phyloP scores from a whole-genome alignment of 2,329 filamentous ascomycete genomes.

The Lachnum nothofagi region DNA sequence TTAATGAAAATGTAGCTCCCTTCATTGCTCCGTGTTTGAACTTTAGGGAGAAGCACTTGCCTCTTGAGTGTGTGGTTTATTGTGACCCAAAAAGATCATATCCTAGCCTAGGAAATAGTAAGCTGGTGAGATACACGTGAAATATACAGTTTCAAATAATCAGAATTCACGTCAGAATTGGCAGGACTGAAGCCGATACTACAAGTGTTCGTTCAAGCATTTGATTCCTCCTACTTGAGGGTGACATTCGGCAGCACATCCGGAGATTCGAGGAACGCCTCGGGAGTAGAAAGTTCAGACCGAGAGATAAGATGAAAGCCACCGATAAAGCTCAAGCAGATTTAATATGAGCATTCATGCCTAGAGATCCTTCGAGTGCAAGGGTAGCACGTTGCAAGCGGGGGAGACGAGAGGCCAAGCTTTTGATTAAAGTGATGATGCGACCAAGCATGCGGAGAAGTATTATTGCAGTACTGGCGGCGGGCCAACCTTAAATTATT shows the following conservation, averaged over 20 bases:
- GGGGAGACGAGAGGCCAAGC: constrained; percentile 5
- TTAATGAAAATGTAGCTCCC: too few species aligned
- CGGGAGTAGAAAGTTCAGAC: background rate
- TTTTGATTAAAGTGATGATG: constrained; percentile 13
- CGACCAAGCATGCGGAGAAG: constrained; percentile 13
- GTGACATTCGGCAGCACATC: background rate
- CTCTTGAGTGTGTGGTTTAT: too few species aligned
- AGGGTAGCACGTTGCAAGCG: constrained; percentile 1
- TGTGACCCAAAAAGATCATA: too few species aligned
- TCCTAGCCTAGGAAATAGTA: too few species aligned
- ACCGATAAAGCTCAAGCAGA: background rate
- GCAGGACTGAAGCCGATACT: too few species aligned
- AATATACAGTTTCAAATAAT: too few species aligned
- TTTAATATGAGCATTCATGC: constrained; percentile 1
- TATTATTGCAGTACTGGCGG: constrained; percentile 16
- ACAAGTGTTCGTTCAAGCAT: background rate
- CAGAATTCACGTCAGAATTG: too few species aligned
- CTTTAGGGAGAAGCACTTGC: too few species aligned
- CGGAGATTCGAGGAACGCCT: background rate
- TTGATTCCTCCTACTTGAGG: background rate
- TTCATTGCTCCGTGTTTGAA: too few species aligned
- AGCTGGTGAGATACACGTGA: too few species aligned
- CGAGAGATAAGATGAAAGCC: background rate
- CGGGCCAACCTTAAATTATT: constrained; percentile 14
- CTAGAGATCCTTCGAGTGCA: background rate